These are phyloP conservation scores for Lentinus brumalis DNA, from an alignment of 768 basidiomycete genomes.

Conservation along the genomic window DNA sequence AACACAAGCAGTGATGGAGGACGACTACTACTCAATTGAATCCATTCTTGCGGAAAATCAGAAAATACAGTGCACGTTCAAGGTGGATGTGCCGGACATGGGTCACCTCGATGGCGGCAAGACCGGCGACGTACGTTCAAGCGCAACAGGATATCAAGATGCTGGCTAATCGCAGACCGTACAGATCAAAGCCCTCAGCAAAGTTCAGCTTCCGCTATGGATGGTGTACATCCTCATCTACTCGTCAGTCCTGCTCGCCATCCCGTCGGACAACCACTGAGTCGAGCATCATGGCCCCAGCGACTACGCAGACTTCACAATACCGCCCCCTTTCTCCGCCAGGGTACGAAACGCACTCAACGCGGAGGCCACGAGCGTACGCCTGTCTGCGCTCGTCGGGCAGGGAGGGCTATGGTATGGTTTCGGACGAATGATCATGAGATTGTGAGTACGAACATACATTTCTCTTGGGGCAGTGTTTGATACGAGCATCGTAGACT, in stretches of 20 bases:
- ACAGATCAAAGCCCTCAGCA: slow-evolving; percentile 77
- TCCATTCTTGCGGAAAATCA: slow-evolving; percentile 90
- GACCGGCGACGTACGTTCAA: slow-evolving; percentile 70
- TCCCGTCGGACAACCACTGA: not conserved
- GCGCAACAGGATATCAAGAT: not conserved
- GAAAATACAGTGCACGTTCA: slow-evolving; percentile 96
- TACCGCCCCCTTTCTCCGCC: slow-evolving; percentile 74
- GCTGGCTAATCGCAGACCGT: not conserved
- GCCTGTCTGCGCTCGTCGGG: slow-evolving; percentile 80
- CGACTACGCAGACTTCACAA: slow-evolving; percentile 87
- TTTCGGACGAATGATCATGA: slow-evolving; percentile 84
- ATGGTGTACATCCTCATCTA: slow-evolving; percentile 84
- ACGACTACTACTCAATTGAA: slow-evolving; percentile 91
- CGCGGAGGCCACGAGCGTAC: slow-evolving; percentile 86
- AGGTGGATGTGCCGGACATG: slow-evolving; percentile 79
- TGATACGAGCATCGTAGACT: slow-evolving; percentile 48
- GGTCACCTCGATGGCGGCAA: slow-evolving; percentile 88
- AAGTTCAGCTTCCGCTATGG: slow-evolving; percentile 88
- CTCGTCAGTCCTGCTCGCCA: slow-evolving; percentile 50
- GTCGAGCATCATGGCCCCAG: slow-evolving; percentile 38
- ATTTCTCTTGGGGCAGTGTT: too few species aligned
- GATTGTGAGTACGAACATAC: slow-evolving; percentile 54
- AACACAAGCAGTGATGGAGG: slow-evolving; percentile 57
- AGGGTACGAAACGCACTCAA: slow-evolving; percentile 86
- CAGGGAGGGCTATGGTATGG: slow-evolving; percentile 91